Evolutionary conservation across 169 alveolate genomes (phyloP), one percentile per base, ranked within the genome.

Genomic region (Eimeria praecox): DNA sequence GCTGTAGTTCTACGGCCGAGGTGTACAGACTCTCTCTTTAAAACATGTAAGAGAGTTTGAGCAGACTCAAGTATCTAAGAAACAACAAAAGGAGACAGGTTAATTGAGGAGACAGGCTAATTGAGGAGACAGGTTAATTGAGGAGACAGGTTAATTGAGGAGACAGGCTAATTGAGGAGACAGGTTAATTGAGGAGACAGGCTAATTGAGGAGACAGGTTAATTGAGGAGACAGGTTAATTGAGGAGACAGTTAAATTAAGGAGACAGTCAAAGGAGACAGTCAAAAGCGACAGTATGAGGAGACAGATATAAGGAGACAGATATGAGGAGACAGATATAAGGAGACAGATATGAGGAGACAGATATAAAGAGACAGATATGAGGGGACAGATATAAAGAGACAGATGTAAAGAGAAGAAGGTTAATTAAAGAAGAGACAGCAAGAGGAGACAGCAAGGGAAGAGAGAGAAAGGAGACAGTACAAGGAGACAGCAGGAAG

Each of bases 11-110:
- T 35, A 16, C 94, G 42, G 52, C 89, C 89, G 71, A 98, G 90
- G 91, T 97, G 97, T 14, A 97, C 98, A 0, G 98, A 96, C 96
- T 98, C 99, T 83, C 99, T 96, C 95, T 98, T 98, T 42, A 98
- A 96, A 38, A 98, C 99, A 86, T 98, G 99, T 64, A 98, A 96
- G 89, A 98, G 96, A 16, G 99, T 98, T 96, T 98, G 99, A 38
- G 98, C 97, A 33, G 99, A 98, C 96, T 98, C 99, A 69, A 98
- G 96, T 78, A 98, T 98, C 97, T 98, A 88, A 35, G 22, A 38
- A 10, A n/a, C 24, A 16, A 18, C 59, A 30, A 33, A 27, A 20
- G 27, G 66, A 56, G n/a, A 56, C 66, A 56, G 9, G 38, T 6
- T 22, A 77, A 33, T 59, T 4, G 8, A 42, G 46, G 30, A 73